These are phyloP conservation scores for Aspergillus baeticus DNA, from an alignment of 495 filamentous ascomycete genomes.

Conservation along the genomic window DNA sequence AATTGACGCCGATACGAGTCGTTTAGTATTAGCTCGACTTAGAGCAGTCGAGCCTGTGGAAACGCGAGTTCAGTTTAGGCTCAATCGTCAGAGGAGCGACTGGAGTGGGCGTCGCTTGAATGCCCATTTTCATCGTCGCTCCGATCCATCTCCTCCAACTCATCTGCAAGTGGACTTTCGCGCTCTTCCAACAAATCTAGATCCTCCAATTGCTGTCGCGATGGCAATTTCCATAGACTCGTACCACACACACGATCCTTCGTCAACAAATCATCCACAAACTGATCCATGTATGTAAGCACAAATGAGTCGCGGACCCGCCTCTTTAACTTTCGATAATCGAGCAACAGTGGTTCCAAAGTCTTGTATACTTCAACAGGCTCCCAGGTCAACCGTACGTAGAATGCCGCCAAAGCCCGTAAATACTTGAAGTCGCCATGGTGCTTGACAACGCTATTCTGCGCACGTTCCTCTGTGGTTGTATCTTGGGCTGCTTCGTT, in stretches of 20 bases:
- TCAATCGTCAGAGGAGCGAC: slow-evolving; percentile 32
- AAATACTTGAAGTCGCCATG: slow-evolving; percentile 87
- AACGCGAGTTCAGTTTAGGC: too few relatives aligned
- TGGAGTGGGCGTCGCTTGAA: slow-evolving; percentile 20
- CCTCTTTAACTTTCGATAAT: slow-evolving; percentile 78
- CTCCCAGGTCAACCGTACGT: slow-evolving; percentile 84
- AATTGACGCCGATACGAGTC: too few relatives aligned
- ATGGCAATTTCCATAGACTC: slow-evolving; percentile 87
- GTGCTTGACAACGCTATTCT: slow-evolving; percentile 36
- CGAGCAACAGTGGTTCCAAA: slow-evolving; percentile 80
- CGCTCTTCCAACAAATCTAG: slow-evolving; percentile 82
- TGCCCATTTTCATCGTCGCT: slow-evolving; percentile 44
- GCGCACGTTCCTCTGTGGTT: slow-evolving; percentile 18
- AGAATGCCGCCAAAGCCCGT: slow-evolving; percentile 84
- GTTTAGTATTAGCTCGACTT: too few relatives aligned
- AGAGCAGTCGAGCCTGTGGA: too few relatives aligned
- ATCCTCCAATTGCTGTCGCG: slow-evolving; percentile 82
- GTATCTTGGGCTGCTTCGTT: slow-evolving; percentile 15
- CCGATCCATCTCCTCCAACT: slow-evolving; percentile 79
- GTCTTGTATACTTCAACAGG: slow-evolving; percentile 76
- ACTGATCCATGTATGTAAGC: slow-evolving; percentile 85
- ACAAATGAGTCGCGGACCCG: slow-evolving; percentile 66
- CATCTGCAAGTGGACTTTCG: slow-evolving; percentile 74
- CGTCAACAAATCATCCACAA: slow-evolving; percentile 86
- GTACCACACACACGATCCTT: slow-evolving; percentile 91